Evolutionary conservation across 306 rosid genomes (phyloP), one percentile per base, ranked within the genome.

Genomic region (Cicer pinnatifidum): DNA sequence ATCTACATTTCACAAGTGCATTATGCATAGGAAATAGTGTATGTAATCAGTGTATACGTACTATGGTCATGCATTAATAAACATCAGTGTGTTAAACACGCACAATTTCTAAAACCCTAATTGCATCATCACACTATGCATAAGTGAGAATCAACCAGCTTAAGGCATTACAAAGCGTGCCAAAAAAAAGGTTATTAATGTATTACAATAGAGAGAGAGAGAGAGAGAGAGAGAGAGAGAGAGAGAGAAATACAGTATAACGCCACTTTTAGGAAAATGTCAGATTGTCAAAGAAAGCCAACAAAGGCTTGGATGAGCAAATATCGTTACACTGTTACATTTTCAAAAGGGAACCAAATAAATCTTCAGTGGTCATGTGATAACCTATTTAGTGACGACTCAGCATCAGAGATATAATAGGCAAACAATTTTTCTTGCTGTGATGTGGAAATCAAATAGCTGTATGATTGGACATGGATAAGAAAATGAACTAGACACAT

Each of bases 321-420:
- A 51, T 51, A 10, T 39, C 10, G 11, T 57, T 57, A 23, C 40
- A 23, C 63, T 28, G 52, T 33, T 75, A 38, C 45, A 53, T 28
- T 53, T 76, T 53, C 13, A 10, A 41, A 76, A 47, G 37, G 56
- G 17, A 2, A 28, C 19, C 56, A 67, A 75, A 66, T 44, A 44
- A 58, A 35, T 68, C 33, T 68, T 77, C 63, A 69, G 74, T 7
- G 16, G 76, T 38, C 52, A 77, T 19, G 62, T 9, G 69, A 57
- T 45, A 8, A 68, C 62, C 62, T 45, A 44, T 67, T 38, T 13
- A 43, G 39, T 66, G 53, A 64, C 43, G 62, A 20, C 69, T 68
- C 75, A 6, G 19, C 65, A 50, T 69, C 61, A 77, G 75, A 68
- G 69, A 58, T 12, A 47, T 23, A 38, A 46, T 44, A 56, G 9